phyloP scores from a whole-genome alignment of 1,284 basidiomycete species.

The Meira miltonrushii region DNA sequence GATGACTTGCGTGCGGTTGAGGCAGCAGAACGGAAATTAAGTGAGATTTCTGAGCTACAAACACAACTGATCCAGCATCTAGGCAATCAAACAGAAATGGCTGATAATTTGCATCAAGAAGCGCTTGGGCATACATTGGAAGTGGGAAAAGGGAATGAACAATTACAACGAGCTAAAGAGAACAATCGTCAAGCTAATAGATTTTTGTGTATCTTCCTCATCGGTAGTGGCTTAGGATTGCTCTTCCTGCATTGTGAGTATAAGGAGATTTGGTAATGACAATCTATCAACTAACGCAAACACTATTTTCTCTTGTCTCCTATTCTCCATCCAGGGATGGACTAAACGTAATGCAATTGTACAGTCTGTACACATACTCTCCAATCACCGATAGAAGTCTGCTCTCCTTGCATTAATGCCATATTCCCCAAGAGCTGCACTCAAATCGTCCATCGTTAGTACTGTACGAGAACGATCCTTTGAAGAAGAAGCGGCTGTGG shows the following conservation, averaged over 20 bases:
- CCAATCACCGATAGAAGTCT: slow-evolving; percentile 44
- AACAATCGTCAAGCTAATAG: slow-evolving; percentile 74
- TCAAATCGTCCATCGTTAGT: slow-evolving; percentile 94
- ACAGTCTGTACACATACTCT: not conserved
- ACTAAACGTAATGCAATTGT: not conserved
- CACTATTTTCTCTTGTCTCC: not conserved
- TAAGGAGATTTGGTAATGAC: not conserved
- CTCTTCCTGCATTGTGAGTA: slow-evolving; percentile 69
- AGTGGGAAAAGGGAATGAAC: slow-evolving; percentile 77
- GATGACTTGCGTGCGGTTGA: slow-evolving; percentile 78
- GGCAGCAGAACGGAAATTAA: slow-evolving; percentile 75
- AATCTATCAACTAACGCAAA: not conserved
- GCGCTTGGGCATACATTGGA: slow-evolving; percentile 74
- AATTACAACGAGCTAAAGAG: slow-evolving; percentile 74
- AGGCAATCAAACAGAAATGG: slow-evolving; percentile 78
- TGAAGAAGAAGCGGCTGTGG: slow-evolving; percentile 9
- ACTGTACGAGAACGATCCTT: slow-evolving; percentile 86
- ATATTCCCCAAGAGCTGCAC: slow-evolving; percentile 85
- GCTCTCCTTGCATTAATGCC: slow-evolving; percentile 57
- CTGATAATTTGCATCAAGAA: slow-evolving; percentile 81
- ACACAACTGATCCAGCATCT: slow-evolving; percentile 80
- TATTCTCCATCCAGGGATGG: not conserved
- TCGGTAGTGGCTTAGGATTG: slow-evolving; percentile 76
- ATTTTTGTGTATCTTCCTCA: slow-evolving; percentile 76
- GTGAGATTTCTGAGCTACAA: slow-evolving; percentile 84